Percentiles rank a stretch among this genome's conserved stretches.
Conservation (phyloP, 805 yeast species). For the Monosporozyma aerobia region DNA sequence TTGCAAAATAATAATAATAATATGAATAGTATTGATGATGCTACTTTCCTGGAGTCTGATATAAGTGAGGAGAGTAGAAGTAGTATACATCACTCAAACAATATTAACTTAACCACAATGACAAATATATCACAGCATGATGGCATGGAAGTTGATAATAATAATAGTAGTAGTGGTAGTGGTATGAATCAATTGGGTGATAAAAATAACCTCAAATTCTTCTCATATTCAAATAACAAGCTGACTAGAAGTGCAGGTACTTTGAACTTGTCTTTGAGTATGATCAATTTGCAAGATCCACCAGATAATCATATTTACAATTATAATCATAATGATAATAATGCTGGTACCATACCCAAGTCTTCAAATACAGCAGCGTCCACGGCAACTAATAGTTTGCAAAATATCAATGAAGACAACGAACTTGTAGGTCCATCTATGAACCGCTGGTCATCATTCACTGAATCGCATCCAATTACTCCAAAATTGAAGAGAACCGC, state of each 20-base stretch:
- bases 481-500: constrained; percentile 19
- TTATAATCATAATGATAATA: not conserved
- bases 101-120: not conserved
- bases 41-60: not conserved
- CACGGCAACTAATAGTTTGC: not conserved
- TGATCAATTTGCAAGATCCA: constrained; percentile 19
- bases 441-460: constrained; percentile 24
- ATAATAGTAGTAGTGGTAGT: no score
- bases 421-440: constrained; percentile 16
- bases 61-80: not conserved
- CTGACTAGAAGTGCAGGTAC: constrained; percentile 46
- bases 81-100: not conserved
- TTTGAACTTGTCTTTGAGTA: constrained; percentile 40
- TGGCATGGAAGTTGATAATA: no score
- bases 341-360: not conserved
- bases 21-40: not conserved
- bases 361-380: not conserved
- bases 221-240: constrained; percentile 23
- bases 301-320: not conserved
- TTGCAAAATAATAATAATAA: not conserved
- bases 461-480: constrained; percentile 10
- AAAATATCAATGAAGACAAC: constrained; percentile 9
- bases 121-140: not conserved
- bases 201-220: constrained; percentile 20
- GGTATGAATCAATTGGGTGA: not conserved